Conservation (phyloP, 495 filamentous ascomycete species). For the Aspergillus incahuasiensis region DNA sequence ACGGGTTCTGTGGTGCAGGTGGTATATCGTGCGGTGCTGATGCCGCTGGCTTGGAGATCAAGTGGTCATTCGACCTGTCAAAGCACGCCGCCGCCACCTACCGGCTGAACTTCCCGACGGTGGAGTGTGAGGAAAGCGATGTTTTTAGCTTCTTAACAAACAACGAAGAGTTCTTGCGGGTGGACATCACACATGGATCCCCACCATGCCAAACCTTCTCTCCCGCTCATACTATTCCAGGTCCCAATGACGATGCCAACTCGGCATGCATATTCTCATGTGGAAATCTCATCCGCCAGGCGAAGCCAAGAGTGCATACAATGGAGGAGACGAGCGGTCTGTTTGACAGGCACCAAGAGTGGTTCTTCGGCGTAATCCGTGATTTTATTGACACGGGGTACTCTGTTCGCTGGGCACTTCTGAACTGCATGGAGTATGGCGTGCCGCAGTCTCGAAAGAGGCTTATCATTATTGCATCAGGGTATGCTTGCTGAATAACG, state of each 20-base stretch:
- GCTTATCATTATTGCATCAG: conserved; percentile 73
- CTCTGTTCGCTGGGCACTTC: conserved; percentile 57
- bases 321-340: conserved; percentile 80
- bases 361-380: conserved; percentile 57
- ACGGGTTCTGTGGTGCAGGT: conserved; percentile 73
- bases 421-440: conserved; percentile 55
- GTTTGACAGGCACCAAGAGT: conserved; percentile 41
- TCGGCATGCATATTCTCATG: conserved; percentile 65
- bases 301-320: conserved; percentile 68
- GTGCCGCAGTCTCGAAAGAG: conserved; percentile 57
- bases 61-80: conserved; percentile 61
- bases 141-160: conserved; percentile 30
- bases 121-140: conserved; percentile 20
- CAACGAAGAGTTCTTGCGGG: conserved; percentile 25
- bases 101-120: conserved; percentile 57
- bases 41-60: conserved; percentile 54
- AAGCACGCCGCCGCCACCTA: conserved; percentile 53
- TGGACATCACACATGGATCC: conserved; percentile 76
- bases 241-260: conserved; percentile 68
- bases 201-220: conserved; percentile 85
- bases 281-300: conserved; percentile 50
- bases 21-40: conserved; percentile 67
- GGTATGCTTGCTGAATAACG: conserved; percentile 34
- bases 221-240: conserved; percentile 62
- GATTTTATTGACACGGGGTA: conserved; percentile 64